Evolutionary conservation across 805 yeast genomes (phyloP), one percentile per base, ranked within the genome.

Genomic region (Kodamaea sagamina): DNA sequence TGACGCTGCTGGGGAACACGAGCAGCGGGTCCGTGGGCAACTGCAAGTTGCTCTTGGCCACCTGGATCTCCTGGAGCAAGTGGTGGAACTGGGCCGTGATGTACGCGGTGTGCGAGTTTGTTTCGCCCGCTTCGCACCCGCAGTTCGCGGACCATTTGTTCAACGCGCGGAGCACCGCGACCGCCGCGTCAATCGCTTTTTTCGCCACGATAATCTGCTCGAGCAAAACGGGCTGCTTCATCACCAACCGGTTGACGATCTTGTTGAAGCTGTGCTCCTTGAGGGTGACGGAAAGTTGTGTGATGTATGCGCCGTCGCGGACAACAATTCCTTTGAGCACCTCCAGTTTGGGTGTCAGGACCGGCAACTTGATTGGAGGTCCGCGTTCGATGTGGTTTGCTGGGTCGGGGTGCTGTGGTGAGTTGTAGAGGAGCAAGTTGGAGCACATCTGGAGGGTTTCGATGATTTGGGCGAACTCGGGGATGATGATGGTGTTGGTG

Each of bases 241-340:
- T 46, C 9, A 43, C 42, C 15, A 69, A 42, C 15, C 53, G 47
- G 37, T 46, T 50, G 17, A 77, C 52, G 43, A 57, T 57, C 47
- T 66, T 59, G 49, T 58, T 69, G 48, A 67, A 64, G 45, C 57
- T 61, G 43, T 63, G 74, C 53, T 71, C 78, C 50, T 67, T 72
- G 42, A 75, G 57, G 39, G 53, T 54, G 44, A 63, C 73, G 41
- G 71, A 72, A 47, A 83, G 57, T 22, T 75, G 76, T 1, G 75
- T 67, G 4, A 84, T 65, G 47, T 73, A 72, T 9, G 75, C 71
- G 5, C 83, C 82, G 41, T 70, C 73, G 39, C 90, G 59, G 0
- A 78, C 75, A 0, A 84, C 58, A 1, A 79, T 69, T 0, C 92
- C 92, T 47, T 82, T 81, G 11, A 83, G 60, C 2, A 70, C 62